Conservation (phyloP, 495 filamentous ascomycete genomes). For the Penicillium bovifimosum region DNA sequence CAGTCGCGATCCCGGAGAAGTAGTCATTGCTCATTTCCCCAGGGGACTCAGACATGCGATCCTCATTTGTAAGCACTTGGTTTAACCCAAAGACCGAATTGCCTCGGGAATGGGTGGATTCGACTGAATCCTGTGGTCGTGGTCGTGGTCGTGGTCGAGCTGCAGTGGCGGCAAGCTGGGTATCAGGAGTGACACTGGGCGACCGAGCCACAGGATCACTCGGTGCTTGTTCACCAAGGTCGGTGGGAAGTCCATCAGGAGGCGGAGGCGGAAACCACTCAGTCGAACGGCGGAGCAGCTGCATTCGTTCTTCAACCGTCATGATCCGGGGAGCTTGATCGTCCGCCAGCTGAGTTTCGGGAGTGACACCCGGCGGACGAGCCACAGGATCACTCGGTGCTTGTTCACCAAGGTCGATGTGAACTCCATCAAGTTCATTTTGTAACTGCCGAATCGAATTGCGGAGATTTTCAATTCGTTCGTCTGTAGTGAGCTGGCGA, state of each 20-base stretch:
- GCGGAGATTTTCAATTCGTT: conserved; percentile 25
- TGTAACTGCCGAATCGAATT: conserved; percentile 29
- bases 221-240: neutral
- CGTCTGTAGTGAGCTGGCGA: conserved; percentile 13
- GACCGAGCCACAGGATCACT: conserved; percentile 1
- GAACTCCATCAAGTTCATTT: conserved; percentile 27
- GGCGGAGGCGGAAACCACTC: conserved; percentile 32
- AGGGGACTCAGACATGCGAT: conserved; percentile 36
- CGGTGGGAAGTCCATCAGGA: conserved; percentile 18
- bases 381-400: neutral
- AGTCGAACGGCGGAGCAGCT: conserved; percentile 24
- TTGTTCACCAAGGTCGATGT: conserved; percentile 5
- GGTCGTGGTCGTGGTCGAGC: neutral
- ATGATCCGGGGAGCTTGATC: conserved; percentile 10
- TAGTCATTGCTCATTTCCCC: conserved; percentile 33
- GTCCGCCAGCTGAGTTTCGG: no score
- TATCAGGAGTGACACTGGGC: neutral
- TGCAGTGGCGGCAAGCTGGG: conserved; percentile 1
- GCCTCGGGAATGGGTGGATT: conserved; percentile 4
- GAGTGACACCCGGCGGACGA: conserved; percentile 5
- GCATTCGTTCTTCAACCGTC: conserved; percentile 24
- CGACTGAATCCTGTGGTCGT: conserved; percentile 8
- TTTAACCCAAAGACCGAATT: conserved; percentile 18
- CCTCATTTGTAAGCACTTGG: conserved; percentile 32
- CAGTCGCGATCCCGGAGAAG: conserved; percentile 27